A percentile compares a stretch with the other conserved stretches of the same genome.
These are phyloP conservation scores for Rhizopus delemar DNA, from an alignment of 371 early-diverging fungal species.

Conservation along the genomic window DNA sequence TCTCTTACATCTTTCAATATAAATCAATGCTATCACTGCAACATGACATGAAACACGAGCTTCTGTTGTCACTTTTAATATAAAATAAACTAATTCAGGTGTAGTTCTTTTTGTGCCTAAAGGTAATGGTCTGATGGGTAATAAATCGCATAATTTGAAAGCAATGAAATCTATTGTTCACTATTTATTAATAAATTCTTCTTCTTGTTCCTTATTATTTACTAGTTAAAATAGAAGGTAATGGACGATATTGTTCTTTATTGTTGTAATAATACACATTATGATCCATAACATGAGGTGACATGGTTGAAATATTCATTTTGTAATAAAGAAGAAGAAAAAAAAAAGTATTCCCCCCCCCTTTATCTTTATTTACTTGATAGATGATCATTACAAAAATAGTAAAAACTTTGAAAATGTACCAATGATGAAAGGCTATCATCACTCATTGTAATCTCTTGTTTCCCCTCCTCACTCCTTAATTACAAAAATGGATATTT, in stretches of 20 bases:
- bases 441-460: not conserved
- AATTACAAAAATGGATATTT: no score
- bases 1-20: conserved; percentile 33
- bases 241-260: conserved; percentile 12
- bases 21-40: conserved; percentile 35
- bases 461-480: no score
- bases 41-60: conserved; percentile 34
- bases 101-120: conserved; percentile 22
- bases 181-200: not conserved
- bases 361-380: not conserved
- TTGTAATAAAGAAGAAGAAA: not conserved
- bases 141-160: conserved; percentile 31
- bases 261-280: not conserved
- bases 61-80: conserved; percentile 27
- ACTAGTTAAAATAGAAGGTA: conserved; percentile 26
- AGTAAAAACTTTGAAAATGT: not conserved
- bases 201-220: not conserved
- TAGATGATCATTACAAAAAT: not conserved
- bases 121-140: conserved; percentile 29
- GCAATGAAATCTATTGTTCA: conserved; percentile 29
- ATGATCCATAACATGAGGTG: not conserved
- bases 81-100: conserved; percentile 36
- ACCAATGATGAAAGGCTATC: not conserved
- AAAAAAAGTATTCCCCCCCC: not conserved
- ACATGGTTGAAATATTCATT: conserved; percentile 1